phyloP scores from a whole-genome alignment of 2,329 filamentous ascomycete species.

The Atkinsonella texensis region DNA sequence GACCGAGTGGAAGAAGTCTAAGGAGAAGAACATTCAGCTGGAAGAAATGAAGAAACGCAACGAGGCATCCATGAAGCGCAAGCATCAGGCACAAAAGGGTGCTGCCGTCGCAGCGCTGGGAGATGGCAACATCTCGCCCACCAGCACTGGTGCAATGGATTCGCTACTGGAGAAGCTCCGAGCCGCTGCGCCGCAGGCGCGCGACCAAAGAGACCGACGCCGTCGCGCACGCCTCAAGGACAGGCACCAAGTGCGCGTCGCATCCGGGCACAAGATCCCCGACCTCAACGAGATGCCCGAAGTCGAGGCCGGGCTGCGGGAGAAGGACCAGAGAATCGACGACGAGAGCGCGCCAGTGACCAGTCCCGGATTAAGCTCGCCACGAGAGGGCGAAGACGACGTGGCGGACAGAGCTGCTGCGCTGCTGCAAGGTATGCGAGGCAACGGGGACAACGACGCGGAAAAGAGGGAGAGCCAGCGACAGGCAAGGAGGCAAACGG shows the following conservation, averaged over 20 bases:
- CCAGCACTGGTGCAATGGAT: conserved; percentile 86
- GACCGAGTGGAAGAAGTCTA: conserved; percentile 88
- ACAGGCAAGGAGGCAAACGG: conserved; percentile 52
- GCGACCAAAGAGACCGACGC: conserved; percentile 80
- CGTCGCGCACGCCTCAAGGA: conserved; percentile 83
- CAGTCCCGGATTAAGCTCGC: conserved; percentile 37
- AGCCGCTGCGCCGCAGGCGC: conserved; percentile 78
- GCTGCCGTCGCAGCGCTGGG: conserved; percentile 15
- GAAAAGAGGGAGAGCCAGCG: conserved; percentile 50
- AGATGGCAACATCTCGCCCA: conserved; percentile 50
- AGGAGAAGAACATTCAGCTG: conserved; percentile 75
- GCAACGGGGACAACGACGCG: conserved; percentile 42
- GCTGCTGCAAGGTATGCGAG: conserved; percentile 71
- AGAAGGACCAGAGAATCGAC: conserved; percentile 25
- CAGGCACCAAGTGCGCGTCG: conserved; percentile 76
- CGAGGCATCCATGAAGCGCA: conserved; percentile 86
- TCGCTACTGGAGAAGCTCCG: conserved; percentile 87
- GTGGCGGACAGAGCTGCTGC: conserved; percentile 76
- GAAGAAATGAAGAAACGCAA: conserved; percentile 79
- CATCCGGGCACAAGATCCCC: conserved; percentile 76
- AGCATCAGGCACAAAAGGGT: conserved; percentile 58
- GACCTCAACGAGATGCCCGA: conserved; percentile 54
- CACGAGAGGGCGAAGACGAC: conserved; percentile 48
- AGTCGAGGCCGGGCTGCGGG: conserved; percentile 29
- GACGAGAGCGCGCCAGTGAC: conserved; percentile 36